Percentiles rank a stretch among this genome's conserved stretches.
These are phyloP conservation scores for Fusarium tjaetaba DNA, from an alignment of 2,329 filamentous ascomycete genomes.

Conservation along the genomic window DNA sequence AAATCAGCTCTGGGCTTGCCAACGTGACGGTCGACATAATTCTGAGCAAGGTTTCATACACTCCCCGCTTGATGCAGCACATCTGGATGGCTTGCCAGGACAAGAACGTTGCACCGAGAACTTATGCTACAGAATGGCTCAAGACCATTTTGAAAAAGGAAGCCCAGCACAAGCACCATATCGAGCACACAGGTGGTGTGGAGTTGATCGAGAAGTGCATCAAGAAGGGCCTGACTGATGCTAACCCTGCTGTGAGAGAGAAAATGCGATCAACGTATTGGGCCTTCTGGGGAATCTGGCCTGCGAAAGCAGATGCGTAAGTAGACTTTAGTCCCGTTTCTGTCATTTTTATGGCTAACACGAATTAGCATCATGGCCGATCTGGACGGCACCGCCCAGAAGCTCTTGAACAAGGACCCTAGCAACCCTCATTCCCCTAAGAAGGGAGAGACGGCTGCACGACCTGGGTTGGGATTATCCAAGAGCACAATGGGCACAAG, in stretches of 20 bases:
- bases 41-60: constrained; percentile 83
- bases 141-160: constrained; percentile 84
- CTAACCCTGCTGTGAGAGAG: constrained; percentile 90
- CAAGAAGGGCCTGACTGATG: constrained; percentile 86
- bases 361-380: constrained; percentile 75
- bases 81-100: constrained; percentile 85
- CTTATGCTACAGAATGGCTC: constrained; percentile 83
- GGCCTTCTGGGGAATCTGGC: constrained; percentile 82
- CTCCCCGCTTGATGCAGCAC: constrained; percentile 83
- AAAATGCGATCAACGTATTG: constrained; percentile 88
- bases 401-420: constrained; percentile 82
- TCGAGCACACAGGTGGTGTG: constrained; percentile 86
- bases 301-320: constrained; percentile 77
- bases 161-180: constrained; percentile 77
- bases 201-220: constrained; percentile 89
- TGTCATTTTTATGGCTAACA: constrained; percentile 35
- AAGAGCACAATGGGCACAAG: constrained; percentile 68
- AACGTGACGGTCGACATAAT: constrained; percentile 84
- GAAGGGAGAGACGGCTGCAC: constrained; percentile 58
- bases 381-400: constrained; percentile 81
- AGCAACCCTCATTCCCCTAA: constrained; percentile 79
- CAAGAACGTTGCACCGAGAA: constrained; percentile 90
- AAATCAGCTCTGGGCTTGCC: constrained; percentile 87
- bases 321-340: constrained; percentile 40
- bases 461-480: constrained; percentile 69